Conservation (phyloP, 2,329 filamentous ascomycete genomes). For the Colletotrichum nymphaeae region DNA sequence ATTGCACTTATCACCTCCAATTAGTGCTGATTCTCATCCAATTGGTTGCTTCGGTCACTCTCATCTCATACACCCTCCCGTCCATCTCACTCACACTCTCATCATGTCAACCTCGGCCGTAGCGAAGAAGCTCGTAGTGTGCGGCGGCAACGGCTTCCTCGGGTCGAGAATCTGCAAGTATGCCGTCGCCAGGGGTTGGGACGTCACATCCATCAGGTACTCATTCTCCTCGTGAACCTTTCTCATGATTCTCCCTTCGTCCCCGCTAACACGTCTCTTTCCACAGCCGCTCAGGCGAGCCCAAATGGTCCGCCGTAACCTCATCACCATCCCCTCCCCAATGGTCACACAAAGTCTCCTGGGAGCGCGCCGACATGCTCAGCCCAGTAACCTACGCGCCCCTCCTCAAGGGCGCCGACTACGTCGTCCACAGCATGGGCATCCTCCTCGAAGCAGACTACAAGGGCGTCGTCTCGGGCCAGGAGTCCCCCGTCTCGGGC, state of each 20-base stretch:
- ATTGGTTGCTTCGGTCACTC: neutral
- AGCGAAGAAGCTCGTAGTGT: slow-evolving; percentile 86
- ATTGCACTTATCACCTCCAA: neutral
- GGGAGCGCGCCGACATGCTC: slow-evolving; percentile 91
- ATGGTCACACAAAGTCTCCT: slow-evolving; percentile 86
- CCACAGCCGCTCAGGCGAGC: slow-evolving; percentile 86
- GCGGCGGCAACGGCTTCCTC: slow-evolving; percentile 93
- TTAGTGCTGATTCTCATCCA: neutral
- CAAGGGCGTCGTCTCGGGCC: slow-evolving; percentile 88
- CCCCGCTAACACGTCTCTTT: slow-evolving; percentile 36
- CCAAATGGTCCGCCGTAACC: slow-evolving; percentile 85
- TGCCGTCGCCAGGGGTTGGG: slow-evolving; percentile 86
- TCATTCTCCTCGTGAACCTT: neutral
- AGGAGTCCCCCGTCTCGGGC: slow-evolving; percentile 83
- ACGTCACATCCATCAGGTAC: slow-evolving; percentile 92
- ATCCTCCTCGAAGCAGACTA: slow-evolving; percentile 98
- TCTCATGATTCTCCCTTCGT: neutral
- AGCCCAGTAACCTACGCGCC: slow-evolving; percentile 78
- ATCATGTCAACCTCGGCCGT: slow-evolving; percentile 64
- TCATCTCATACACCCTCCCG: neutral
- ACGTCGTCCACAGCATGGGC: slow-evolving; percentile 94
- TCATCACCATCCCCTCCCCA: slow-evolving; percentile 75
- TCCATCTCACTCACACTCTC: slow-evolving; percentile 4
- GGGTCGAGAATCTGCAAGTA: slow-evolving; percentile 91
- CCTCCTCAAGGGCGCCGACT: slow-evolving; percentile 81